Conservation (phyloP, 2,329 filamentous ascomycete species). For the Monascus ruber region DNA sequence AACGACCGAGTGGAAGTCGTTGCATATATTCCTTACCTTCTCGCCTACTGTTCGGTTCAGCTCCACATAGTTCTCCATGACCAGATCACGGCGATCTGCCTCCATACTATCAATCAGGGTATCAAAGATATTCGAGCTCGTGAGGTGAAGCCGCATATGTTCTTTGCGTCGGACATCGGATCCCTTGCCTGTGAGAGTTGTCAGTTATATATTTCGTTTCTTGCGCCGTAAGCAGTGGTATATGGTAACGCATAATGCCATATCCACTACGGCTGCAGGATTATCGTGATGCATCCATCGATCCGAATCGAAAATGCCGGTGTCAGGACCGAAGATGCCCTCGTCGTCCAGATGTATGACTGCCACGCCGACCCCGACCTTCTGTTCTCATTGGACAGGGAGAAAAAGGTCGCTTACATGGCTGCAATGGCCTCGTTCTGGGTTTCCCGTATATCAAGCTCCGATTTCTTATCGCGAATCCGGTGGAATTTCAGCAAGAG, state of each 20-base stretch:
- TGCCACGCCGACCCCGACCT: no score
- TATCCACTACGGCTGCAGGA: no score
- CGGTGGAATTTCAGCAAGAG: no score
- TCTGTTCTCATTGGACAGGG: no score
- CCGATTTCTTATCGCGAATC: no score
- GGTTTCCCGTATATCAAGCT: no score
- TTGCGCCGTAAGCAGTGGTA: not conserved
- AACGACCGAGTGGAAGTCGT: not conserved
- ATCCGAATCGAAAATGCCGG: no score
- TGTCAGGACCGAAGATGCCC: no score
- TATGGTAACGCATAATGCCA: not conserved
- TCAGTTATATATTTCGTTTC: not conserved
- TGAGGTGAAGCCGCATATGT: not conserved
- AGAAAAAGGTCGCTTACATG: no score
- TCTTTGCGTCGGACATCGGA: not conserved
- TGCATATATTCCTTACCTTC: not conserved
- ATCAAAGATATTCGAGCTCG: not conserved
- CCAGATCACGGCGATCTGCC: not conserved
- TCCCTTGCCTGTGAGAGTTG: not conserved
- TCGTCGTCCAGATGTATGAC: no score
- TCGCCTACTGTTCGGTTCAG: not conserved
- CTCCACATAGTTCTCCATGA: not conserved
- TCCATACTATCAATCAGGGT: not conserved
- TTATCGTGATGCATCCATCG: no score
- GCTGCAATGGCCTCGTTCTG: no score